Percentiles rank a stretch among this genome's conserved stretches.
Evolutionary conservation across 805 yeast genomes (phyloP).

Genomic region (Candida maris): DNA sequence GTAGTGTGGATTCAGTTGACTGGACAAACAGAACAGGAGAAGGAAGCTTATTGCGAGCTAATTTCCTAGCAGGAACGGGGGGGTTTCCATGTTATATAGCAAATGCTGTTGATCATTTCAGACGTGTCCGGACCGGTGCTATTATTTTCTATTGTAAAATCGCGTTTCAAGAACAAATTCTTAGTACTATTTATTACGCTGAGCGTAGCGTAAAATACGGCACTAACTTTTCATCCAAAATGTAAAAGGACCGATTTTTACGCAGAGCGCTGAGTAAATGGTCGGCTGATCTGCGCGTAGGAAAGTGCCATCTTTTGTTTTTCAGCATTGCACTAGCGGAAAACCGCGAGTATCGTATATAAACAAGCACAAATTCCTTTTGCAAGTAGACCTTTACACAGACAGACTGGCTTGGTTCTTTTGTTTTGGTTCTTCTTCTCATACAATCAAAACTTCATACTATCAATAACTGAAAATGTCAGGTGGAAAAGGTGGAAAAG

Average conservation of each 20-base stretch:
- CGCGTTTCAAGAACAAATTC: too few species aligned
- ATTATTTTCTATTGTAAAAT: too few species aligned
- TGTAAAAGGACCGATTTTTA: slow-evolving; percentile 5
- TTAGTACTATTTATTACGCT: too few species aligned
- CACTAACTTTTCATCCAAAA: neutral
- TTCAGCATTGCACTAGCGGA: too few species aligned
- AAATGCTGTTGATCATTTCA: too few species aligned
- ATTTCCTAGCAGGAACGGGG: neutral
- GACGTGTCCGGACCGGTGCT: too few species aligned
- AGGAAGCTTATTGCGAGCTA: neutral
- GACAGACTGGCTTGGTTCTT: neutral
- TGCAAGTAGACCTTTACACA: neutral
- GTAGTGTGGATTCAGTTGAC: neutral
- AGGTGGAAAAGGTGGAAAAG: slow-evolving; percentile 89
- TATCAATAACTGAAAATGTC: slow-evolving; percentile 36
- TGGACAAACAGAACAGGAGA: slow-evolving; percentile 6
- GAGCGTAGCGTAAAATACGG: too few species aligned
- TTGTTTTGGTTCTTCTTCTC: neutral
- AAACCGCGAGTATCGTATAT: neutral
- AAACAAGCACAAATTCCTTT: neutral
- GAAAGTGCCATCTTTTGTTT: too few species aligned
- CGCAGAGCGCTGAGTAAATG: slow-evolving; percentile 8
- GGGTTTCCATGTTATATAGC: slow-evolving; percentile 1
- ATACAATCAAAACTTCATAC: neutral
- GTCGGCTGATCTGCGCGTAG: too few species aligned